Conservation (phyloP, 306 rosid species). For the Luffa acutangula region DNA sequence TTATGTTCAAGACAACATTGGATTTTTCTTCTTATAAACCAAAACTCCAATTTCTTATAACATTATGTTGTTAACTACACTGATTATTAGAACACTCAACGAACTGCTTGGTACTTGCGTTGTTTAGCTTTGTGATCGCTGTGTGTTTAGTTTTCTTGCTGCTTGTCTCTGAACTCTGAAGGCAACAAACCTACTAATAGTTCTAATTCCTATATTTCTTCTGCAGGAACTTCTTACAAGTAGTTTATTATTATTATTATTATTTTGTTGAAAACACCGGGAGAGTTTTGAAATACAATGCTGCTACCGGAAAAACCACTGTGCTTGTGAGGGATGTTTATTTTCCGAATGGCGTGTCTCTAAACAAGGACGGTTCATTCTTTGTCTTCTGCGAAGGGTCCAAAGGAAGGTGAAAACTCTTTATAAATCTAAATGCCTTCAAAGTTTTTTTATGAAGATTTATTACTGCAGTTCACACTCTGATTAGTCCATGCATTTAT, state of each 20-base stretch:
- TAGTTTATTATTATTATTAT: too few species aligned
- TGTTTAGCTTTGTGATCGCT: background rate
- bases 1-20: background rate
- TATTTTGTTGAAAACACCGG: constrained; percentile 64
- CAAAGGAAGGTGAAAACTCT: constrained; percentile 53
- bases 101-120: background rate
- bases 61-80: background rate
- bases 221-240: constrained; percentile 72
- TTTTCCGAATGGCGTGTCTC: constrained; percentile 84
- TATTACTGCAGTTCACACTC: background rate
- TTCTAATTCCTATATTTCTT: background rate
- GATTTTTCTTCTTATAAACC: background rate
- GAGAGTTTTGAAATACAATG: constrained; percentile 68
- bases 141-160: background rate
- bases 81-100: background rate
- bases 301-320: constrained; percentile 57
- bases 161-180: background rate
- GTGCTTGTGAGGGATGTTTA: constrained; percentile 67
- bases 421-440: background rate
- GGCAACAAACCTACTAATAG: background rate
- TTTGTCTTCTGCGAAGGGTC: constrained; percentile 61
- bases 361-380: constrained; percentile 87
- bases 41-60: background rate
- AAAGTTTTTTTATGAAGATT: background rate
- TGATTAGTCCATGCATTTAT: background rate